Percentiles rank a stretch among this genome's conserved stretches.
Conservation (phyloP, 2,329 filamentous ascomycete species). For the Beauveria pseudobassiana region DNA sequence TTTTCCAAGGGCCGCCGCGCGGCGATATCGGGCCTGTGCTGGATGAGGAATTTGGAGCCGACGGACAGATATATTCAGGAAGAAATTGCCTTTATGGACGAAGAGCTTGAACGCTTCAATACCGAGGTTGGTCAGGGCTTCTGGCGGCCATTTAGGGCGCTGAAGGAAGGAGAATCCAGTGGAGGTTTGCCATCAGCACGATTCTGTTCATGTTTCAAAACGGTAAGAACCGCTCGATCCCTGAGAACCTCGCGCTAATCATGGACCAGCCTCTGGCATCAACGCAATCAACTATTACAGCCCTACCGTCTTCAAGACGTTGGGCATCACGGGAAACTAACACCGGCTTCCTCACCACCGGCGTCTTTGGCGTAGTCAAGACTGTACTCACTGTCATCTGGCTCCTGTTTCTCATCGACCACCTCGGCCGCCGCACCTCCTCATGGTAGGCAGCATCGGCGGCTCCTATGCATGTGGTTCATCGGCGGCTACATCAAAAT, state of each 20-base stretch:
- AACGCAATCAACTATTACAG: constrained; percentile 74
- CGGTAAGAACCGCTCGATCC: constrained; percentile 29
- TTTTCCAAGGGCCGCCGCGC: constrained; percentile 55
- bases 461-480: constrained; percentile 62
- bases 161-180: constrained; percentile 52
- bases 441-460: constrained; percentile 52
- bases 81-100: constrained; percentile 63
- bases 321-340: constrained; percentile 38
- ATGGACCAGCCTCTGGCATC: constrained; percentile 46
- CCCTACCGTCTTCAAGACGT: constrained; percentile 34
- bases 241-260: not conserved
- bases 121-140: constrained; percentile 61
- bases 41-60: constrained; percentile 52
- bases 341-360: constrained; percentile 52
- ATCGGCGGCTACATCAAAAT: constrained; percentile 40
- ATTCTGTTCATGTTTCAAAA: constrained; percentile 78
- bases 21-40: constrained; percentile 51
- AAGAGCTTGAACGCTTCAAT: constrained; percentile 58
- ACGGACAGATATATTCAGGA: constrained; percentile 62
- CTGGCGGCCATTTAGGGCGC: constrained; percentile 62
- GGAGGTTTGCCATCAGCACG: constrained; percentile 65
- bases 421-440: constrained; percentile 46
- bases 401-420: constrained; percentile 62
- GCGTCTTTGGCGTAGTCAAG: constrained; percentile 72
- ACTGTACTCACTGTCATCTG: constrained; percentile 61